phyloP scores from a whole-genome alignment of 2,329 filamentous ascomycete genomes.

The Emergomyces orientalis region DNA sequence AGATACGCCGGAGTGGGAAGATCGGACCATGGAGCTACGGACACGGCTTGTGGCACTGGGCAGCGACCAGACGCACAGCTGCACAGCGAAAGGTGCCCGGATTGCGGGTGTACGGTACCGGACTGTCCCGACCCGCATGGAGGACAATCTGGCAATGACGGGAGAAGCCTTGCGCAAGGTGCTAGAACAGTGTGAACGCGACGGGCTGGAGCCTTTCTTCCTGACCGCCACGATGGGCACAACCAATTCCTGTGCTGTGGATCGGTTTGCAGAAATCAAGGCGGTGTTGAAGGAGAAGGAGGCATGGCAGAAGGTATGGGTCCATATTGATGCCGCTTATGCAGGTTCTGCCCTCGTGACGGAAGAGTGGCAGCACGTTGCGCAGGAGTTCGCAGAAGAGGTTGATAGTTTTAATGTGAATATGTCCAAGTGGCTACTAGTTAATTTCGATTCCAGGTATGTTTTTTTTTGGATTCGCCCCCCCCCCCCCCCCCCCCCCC shows the following conservation, averaged over 20 bases:
- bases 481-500: no score
- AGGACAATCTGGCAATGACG: conserved; percentile 61
- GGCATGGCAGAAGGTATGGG: conserved; percentile 59
- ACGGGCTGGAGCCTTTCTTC: conserved; percentile 76
- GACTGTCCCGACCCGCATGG: conserved; percentile 53
- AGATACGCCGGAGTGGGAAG: conserved; percentile 52
- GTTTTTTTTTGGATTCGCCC: background rate
- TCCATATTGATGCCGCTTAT: conserved; percentile 90
- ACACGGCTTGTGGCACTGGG: conserved; percentile 70
- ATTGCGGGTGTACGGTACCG: conserved; percentile 78
- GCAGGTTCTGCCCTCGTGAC: conserved; percentile 76
- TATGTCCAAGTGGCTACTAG: conserved; percentile 95
- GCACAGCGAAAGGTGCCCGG: conserved; percentile 76
- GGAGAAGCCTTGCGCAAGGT: conserved; percentile 51
- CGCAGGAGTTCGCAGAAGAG: conserved; percentile 46
- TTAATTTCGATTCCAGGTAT: conserved; percentile 70
- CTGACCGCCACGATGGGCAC: conserved; percentile 76
- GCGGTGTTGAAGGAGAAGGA: conserved; percentile 40
- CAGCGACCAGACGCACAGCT: conserved; percentile 70
- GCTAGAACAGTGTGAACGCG: conserved; percentile 55
- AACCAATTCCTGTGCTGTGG: conserved; percentile 78
- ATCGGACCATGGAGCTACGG: conserved; percentile 57
- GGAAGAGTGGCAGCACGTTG: conserved; percentile 66
- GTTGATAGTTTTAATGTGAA: conserved; percentile 93
- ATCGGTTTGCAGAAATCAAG: conserved; percentile 66